Evolutionary conservation across 2,329 filamentous ascomycete genomes (phyloP), one percentile per base, ranked within the genome.

Genomic region (Mycosphaerella arachidis): DNA sequence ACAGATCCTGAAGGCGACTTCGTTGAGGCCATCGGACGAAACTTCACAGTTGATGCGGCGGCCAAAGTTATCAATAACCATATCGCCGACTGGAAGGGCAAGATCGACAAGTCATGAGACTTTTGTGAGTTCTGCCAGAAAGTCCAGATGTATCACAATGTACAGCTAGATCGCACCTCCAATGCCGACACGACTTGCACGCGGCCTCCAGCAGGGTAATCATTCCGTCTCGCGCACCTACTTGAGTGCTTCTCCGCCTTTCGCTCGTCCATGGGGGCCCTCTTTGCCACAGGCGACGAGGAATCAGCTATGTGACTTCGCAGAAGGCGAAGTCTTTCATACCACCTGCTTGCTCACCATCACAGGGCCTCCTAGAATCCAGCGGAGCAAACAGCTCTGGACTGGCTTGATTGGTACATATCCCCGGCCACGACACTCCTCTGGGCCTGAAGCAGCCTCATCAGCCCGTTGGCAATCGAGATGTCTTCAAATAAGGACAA

Each of bases 1-100:
- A 29, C 69, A 86, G 94, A 97, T 74, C 94, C 94, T 0, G 92
- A 97, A 68, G 93, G 93, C 20, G 92, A 99, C 75, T 99, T 99
- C 75, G 93, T 99, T 30, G 95, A 99, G 79, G 95, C 92, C 12
- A 87, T 99, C 71, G 94, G 94, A 18, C 83, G 94, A 63, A 94
- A 99, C 77, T 92, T 97, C 77, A 96, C 91, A 46, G 91, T 93
- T 0, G 88, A 94, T 63, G 85, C 91, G 70, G 94, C 88, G 1
- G 90, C 92, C 6, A 87, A 86, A 76, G 80, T 97, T 59, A 97
- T 99, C 57, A 76, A 88, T 61, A 87, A 89, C 63, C 94, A 99
- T 76, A 88, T 97, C 73, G 88, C 87, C 52, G 88, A 91, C 72
- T 90, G 87, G 87, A 84, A 82, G 72, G 81, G 82, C 53, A 79